Evolutionary conservation across 2,329 filamentous ascomycete genomes (phyloP), one percentile per base, ranked within the genome.

Genomic region (Dendryphion nanum): DNA sequence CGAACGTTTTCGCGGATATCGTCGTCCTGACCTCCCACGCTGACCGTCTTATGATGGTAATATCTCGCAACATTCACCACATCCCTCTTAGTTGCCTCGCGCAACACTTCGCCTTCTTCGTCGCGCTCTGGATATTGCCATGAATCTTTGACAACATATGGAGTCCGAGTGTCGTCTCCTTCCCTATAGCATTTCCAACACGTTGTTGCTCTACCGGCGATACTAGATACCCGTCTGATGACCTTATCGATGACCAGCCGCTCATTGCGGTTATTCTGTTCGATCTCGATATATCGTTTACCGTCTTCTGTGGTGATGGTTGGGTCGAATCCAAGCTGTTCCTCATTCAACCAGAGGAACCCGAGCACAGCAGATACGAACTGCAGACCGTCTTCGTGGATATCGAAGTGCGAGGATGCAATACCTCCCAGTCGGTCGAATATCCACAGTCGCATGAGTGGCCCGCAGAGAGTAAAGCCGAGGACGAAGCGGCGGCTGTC

Each of bases 381-480:
- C 37, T 55, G 53, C 17, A 61, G 48, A 10, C 66, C 61, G 41
- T 73, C 57, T 30, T 69, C 21, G 39, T 76, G 70, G 19, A 77
- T 70, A 41, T 76, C 50, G 45, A 76, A 76, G 21, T 59, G 55
- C 16, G 64, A 50, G 8, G 71, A 76, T 38, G 64, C 66, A 24
- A 75, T 67, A 5, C 64, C 70, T 12, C 73, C 71, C 1, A 73
- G 43, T 14, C 66, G 56, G 48, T 77, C 66, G 55, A 75, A 76
- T 40, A 54, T 56, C 71, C 59, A 76, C 38, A 75, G 46, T 32
- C 68, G 64, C 65, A 76, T 72, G 10, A 68, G 45, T 40, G 64
- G 63, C 44, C 69, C 61, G 38, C 63, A 77, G 12, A 76, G 41
- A 3, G 71, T 75, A 59, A 77, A 76, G 38, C 68, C 70, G 12